phyloP scores from a whole-genome alignment of 805 yeast genomes.

The Ogataea neopini region DNA sequence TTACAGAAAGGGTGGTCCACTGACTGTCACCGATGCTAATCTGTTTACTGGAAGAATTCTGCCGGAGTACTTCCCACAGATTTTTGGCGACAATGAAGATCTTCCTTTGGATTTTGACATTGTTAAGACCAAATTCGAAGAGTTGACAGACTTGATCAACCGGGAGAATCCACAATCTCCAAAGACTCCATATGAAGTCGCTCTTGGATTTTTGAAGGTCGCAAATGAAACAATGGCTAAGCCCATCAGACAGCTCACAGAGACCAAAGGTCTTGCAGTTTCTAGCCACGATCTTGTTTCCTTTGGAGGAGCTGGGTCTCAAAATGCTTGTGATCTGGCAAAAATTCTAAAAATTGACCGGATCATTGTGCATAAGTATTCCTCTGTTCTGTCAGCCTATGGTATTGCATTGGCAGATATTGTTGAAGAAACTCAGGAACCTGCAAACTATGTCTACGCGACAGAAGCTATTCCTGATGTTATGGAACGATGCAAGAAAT shows the following conservation, averaged over 20 bases:
- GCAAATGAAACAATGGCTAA: conserved; percentile 84
- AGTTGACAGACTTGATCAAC: conserved; percentile 55
- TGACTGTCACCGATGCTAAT: conserved; percentile 82
- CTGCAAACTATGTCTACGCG: conserved; percentile 15
- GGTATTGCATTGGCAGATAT: conserved; percentile 69
- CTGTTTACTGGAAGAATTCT: conserved; percentile 65
- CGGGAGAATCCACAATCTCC: conserved; percentile 26
- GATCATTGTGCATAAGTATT: conserved; percentile 70
- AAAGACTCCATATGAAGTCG: conserved; percentile 62
- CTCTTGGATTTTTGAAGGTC: conserved; percentile 73
- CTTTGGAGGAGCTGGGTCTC: conserved; percentile 91
- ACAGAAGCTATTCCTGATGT: conserved; percentile 13
- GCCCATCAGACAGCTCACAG: conserved; percentile 76
- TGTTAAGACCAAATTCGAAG: conserved; percentile 49
- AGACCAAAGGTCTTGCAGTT: conserved; percentile 57
- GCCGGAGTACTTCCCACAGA: conserved; percentile 73
- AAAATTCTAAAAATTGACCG: conserved; percentile 59
- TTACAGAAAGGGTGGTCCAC: conserved; percentile 75
- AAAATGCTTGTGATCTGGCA: conserved; percentile 75
- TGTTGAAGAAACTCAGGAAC: conserved; percentile 31
- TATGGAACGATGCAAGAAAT: conserved; percentile 19
- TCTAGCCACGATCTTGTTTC: conserved; percentile 66
- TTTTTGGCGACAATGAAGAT: conserved; percentile 76
- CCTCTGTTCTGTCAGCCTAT: conserved; percentile 38
- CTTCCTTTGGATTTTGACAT: conserved; percentile 59